phyloP scores from a whole-genome alignment of 116 monocot species.

The Dioscorea cayenensis region DNA sequence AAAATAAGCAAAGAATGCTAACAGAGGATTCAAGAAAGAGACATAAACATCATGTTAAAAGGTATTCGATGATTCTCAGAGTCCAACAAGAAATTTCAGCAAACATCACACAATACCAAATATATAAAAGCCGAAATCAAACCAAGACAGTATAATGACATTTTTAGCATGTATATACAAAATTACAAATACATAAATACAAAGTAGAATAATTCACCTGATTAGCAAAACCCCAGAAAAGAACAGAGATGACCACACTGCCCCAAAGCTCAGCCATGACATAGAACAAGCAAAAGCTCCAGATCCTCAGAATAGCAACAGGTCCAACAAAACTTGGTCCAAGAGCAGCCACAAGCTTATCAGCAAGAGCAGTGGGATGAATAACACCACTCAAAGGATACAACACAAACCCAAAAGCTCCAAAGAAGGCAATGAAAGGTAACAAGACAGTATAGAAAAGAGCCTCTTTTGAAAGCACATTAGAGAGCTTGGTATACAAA shows the following conservation, averaged over 20 bases:
- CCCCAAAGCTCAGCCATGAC: constrained; percentile 99
- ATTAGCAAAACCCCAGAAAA: constrained; percentile 99
- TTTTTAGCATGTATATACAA: neutral
- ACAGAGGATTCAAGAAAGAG: too few relatives aligned
- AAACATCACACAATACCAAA: too few relatives aligned
- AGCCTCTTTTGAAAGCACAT: constrained; percentile 82
- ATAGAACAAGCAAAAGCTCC: constrained; percentile 94
- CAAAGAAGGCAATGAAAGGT: constrained; percentile 86
- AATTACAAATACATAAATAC: neutral
- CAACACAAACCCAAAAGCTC: constrained; percentile 62
- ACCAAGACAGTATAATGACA: neutral
- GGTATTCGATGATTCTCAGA: too few relatives aligned
- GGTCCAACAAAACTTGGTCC: constrained; percentile 86
- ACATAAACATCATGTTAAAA: too few relatives aligned
- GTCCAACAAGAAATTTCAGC: too few relatives aligned
- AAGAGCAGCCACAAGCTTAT: constrained; percentile 52
- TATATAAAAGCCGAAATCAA: too few relatives aligned
- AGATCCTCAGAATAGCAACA: constrained; percentile 78
- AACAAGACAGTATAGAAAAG: constrained; percentile 77
- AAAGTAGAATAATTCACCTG: constrained; percentile 50
- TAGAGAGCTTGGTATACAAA: constrained; percentile 78
- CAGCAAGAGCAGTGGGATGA: constrained; percentile 75
- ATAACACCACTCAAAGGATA: constrained; percentile 63
- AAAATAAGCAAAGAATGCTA: too few relatives aligned
- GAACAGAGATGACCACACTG: constrained; percentile 95